Evolutionary conservation across 1,284 basidiomycete species (phyloP), one percentile per base, ranked within the genome.

Genomic region (Trametes versicolor): DNA sequence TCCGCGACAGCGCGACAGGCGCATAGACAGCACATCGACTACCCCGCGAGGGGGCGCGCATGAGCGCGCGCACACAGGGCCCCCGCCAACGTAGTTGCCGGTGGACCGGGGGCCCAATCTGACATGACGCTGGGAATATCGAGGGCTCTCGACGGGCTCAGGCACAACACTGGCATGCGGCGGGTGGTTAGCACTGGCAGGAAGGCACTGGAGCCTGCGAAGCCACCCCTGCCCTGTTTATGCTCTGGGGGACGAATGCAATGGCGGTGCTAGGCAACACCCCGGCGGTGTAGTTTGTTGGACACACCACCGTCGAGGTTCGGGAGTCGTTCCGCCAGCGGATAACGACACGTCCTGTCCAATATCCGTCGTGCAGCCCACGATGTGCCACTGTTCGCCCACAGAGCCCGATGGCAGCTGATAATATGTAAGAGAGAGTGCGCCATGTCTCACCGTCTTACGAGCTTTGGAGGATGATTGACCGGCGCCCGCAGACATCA

Each of bases 221-320:
- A 60, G 58, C 29, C 41, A 56, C 60, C 60, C 60, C 53, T 45
- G 60, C 60, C 60, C 60, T 62, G 59, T 55, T 55, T 29, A n/a
- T 34, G 34, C 52, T 48, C 51, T 37, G 29, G 59, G 45, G 59
- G 52, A 45, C 52, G 41, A 61, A 61, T 49, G 59, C 51, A 61
- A 55, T 54, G 34, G 23, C 32, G 45, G 55, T 49, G 36, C 43
- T 29, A 41, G 32, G 43, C 32, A 47, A 36, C 43, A 12, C 15
- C 54, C 39, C 45, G 32, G 45, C 45, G 53, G 21, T 27, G 32
- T 43, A 57, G 55, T 45, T 57, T 57, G 43, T 57, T 57, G 29
- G 50, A 51, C 29, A 5, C 5, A 32, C 55, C 25, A 25, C 32
- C 55, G 43, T 57, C 29, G 45, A 19, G 32, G 15, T 25, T 29